Base-by-base conservation (phyloP, 306 rosid species). In the Morella rubra region DNA sequence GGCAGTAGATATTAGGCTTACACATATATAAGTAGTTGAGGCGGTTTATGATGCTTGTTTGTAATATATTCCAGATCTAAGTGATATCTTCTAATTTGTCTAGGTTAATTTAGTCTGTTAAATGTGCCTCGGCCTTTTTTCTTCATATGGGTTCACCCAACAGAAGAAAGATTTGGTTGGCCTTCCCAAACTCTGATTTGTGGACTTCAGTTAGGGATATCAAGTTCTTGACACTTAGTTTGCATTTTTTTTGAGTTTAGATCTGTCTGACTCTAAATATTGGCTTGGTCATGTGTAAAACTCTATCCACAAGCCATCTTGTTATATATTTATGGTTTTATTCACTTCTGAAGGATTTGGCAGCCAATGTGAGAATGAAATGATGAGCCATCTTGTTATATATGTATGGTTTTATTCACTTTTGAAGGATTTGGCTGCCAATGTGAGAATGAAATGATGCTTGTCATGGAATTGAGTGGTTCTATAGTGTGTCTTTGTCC, bases 381-480 rank as follows among this genome's bases (percentile, higher is more conserved):
- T n/a, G n/a, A n/a, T n/a, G n/a, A 2, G 68, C 6, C 8, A 12
- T 32, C 42, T 61, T 6, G 0, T 32, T 32, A 12, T 44, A 61
- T 12, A 61, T 19, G 68, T 14, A 61, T 61, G 44, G 27, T 61
- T 61, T 61, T 61, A 61, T 32, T 61, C 68, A 61, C 6, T 42
- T 16, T 27, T 14, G 71, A 41, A 65, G 15, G 46, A 64, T 16
- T 64, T 64, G 22, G 14, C 62, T 20, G 32, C 49, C 22, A 65
- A 65, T 15, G 52, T 46, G 50, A 18, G 13, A 11, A 16, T 65
- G 18, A 16, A 4, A 14, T 18, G 8, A 41, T 65, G 20, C 24
- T 40, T 40, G 70, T 62, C 49, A 65, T 65, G 47, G 70, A 65
- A 65, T 65, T 65, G 15, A 65, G 24, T 41, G 70, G 27, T 65